Percentiles rank a stretch among this genome's conserved stretches.
These are phyloP conservation scores for Castanospermum australe DNA, from an alignment of 306 rosid species.

Conservation along the genomic window DNA sequence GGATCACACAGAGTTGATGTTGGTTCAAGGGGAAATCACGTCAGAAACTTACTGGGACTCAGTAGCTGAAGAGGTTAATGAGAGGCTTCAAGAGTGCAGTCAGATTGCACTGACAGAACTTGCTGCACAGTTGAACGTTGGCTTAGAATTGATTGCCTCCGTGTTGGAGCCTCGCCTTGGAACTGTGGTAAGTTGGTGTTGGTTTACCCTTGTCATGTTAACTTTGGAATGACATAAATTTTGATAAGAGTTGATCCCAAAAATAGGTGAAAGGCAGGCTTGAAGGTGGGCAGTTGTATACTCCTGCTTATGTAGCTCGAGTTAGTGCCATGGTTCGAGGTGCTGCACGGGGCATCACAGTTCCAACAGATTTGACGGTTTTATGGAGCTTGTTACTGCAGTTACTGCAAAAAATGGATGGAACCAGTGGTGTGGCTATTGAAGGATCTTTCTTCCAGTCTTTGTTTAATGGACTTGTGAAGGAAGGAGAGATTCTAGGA, in stretches of 20 bases:
- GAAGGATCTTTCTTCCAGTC: conserved; percentile 93
- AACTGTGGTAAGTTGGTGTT: conserved; percentile 56
- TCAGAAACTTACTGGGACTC: conserved; percentile 89
- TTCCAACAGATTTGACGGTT: conserved; percentile 73
- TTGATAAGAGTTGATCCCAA: conserved; percentile 15
- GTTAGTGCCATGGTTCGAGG: conserved; percentile 95
- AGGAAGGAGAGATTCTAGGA: conserved; percentile 80
- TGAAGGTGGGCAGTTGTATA: conserved; percentile 95
- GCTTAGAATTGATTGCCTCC: conserved; percentile 75
- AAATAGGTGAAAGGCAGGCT: conserved; percentile 94
- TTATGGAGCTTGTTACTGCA: conserved; percentile 88
- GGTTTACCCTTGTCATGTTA: neutral
- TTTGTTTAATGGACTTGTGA: conserved; percentile 78
- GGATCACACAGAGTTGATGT: conserved; percentile 62
- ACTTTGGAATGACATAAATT: conserved; percentile 4
- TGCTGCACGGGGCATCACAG: conserved; percentile 76
- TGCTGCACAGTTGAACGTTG: conserved; percentile 80
- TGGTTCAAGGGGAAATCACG: conserved; percentile 85
- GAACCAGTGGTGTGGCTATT: conserved; percentile 75
- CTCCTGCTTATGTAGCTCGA: conserved; percentile 96
- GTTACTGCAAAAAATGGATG: conserved; percentile 83
- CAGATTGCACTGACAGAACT: conserved; percentile 91
- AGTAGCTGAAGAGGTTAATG: conserved; percentile 81
- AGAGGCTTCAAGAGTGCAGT: conserved; percentile 97
- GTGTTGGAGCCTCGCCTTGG: conserved; percentile 89